Evolutionary conservation across 2,329 filamentous ascomycete genomes (phyloP), one percentile per base, ranked within the genome.

Genomic region (Ophiostoma sp.): DNA sequence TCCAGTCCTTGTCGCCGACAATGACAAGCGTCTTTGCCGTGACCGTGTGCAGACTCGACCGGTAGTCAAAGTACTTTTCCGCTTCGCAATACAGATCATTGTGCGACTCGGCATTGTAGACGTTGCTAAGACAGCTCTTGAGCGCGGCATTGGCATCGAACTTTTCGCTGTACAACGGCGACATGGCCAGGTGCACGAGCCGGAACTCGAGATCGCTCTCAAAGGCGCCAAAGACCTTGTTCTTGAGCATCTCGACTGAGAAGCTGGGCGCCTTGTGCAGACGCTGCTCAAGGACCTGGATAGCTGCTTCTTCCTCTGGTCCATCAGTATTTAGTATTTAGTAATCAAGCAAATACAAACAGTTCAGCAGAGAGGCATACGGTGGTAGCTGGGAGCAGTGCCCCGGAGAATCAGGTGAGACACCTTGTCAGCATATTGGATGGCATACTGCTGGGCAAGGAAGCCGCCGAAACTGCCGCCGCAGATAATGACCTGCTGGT

Each of bases 391-490:
- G 3, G 79, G 74, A 1, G 79, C 79, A 0, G 79, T 80, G 2
- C 79, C 79, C 11, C 79, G 73, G 4, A 80, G 74, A 33, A 81
- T 76, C 65, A 81, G 68, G 67, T 78, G 74, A 6, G 75, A 76
- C 0, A 80, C 75, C 1, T 74, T 71, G 0, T 74, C 44, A 0
- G 77, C 73, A 67, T 80, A 80, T 39, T 77, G 76, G 69, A 80
- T 79, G 15, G 79, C 78, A 71, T 80, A 81, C 4, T 79, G 77
- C 71, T 79, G 77, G 0, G 79, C 79, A 4, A 81, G 72, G 52
- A 78, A 81, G 0, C 79, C 79, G 11, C 79, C 79, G 64, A 81
- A 81, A 70, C 79, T 80, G 1, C 79, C 79, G 10, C 79, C 79
- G 17, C 77, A 78, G 31, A 81, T 76, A 41, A 80, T 76, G 15